These are phyloP conservation scores for Gossypium thurberi DNA, from an alignment of 345 rosid genomes.

Conservation along the genomic window DNA sequence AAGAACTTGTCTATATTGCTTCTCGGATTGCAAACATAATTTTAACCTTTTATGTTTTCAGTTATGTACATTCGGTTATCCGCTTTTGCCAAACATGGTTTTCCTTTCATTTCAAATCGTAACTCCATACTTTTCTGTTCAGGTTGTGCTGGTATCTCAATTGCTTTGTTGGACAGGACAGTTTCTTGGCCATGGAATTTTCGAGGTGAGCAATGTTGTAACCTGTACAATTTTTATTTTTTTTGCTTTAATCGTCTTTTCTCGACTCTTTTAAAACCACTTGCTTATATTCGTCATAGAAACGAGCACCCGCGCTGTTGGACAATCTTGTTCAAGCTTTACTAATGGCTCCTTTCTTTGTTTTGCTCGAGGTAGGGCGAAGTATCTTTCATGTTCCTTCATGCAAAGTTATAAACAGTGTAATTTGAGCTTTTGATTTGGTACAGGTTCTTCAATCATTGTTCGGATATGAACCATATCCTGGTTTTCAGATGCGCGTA, in stretches of 20 bases:
- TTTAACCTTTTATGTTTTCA: neutral
- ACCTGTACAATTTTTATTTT: neutral
- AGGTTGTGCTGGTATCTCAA: constrained; percentile 71
- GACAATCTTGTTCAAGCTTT: constrained; percentile 75
- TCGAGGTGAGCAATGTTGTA: constrained; percentile 46
- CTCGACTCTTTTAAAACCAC: neutral
- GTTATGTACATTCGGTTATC: neutral
- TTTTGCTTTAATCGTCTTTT: neutral
- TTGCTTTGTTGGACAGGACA: constrained; percentile 72
- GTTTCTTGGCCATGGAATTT: constrained; percentile 78
- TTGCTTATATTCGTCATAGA: constrained; percentile 25
- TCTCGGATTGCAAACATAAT: neutral
- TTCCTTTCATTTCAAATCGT: neutral
- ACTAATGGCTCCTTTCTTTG: constrained; percentile 86
- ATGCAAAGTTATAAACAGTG: neutral
- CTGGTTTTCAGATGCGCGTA: constrained; percentile 46
- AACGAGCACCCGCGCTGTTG: constrained; percentile 84
- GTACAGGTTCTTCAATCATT: constrained; percentile 55
- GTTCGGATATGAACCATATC: constrained; percentile 32
- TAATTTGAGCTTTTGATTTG: neutral
- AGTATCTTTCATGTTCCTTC: neutral
- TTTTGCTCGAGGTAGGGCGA: constrained; percentile 62
- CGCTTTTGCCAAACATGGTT: neutral
- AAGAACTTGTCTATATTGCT: neutral
- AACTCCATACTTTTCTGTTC: neutral